phyloP scores from a whole-genome alignment of 176 grass and related monocot species.

The Elaeis guineensis region DNA sequence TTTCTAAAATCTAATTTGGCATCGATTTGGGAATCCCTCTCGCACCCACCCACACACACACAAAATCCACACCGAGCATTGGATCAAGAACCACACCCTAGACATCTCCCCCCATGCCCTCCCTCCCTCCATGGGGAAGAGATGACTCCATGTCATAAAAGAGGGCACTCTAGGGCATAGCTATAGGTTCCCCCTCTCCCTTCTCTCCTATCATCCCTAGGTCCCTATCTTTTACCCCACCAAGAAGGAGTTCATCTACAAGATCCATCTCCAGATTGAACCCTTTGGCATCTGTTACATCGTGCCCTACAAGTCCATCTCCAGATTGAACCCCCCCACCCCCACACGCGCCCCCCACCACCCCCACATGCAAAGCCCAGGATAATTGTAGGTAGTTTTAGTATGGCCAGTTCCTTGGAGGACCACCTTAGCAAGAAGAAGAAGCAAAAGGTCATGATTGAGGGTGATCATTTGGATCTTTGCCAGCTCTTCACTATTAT shows the following conservation, averaged over 20 bases:
- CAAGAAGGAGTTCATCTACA: slow-evolving; percentile 51
- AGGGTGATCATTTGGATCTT: slow-evolving; percentile 62
- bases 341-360: too few species aligned
- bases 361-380: too few species aligned
- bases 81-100: too few species aligned
- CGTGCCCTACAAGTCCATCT: slow-evolving; percentile 53
- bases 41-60: too few species aligned
- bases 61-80: too few species aligned
- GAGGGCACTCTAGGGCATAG: slow-evolving; percentile 12
- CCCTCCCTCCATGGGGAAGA: slow-evolving; percentile 26
- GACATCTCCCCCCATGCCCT: neutral
- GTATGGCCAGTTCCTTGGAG: slow-evolving; percentile 50
- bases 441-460: slow-evolving; percentile 35
- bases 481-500: slow-evolving; percentile 72
- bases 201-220: slow-evolving; percentile 13
- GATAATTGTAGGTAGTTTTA: too few species aligned
- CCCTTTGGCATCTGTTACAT: slow-evolving; percentile 82
- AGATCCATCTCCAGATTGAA: slow-evolving; percentile 56
- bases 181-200: neutral
- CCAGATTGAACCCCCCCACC: too few species aligned
- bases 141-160: slow-evolving; percentile 10
- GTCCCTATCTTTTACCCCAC: slow-evolving; percentile 70
- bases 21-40: too few species aligned
- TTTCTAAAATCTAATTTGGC: too few species aligned
- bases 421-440: slow-evolving; percentile 11